Conservation (phyloP, 768 basidiomycete species). For the Agrocybe pediades region DNA sequence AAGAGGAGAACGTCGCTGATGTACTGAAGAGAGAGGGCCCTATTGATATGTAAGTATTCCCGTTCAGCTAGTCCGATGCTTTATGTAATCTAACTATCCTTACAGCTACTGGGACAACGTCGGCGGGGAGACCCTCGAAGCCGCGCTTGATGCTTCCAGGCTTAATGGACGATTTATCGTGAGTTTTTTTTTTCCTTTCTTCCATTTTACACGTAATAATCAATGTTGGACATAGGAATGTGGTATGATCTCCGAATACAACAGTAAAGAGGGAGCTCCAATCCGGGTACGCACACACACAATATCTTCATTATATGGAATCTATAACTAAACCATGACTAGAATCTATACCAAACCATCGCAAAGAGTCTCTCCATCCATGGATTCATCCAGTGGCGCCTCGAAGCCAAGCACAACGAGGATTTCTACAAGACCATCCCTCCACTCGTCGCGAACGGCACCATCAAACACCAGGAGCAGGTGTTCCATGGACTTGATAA, state of each 20-base stretch:
- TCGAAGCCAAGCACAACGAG: slow-evolving; percentile 35
- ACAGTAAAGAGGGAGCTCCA: slow-evolving; percentile 25
- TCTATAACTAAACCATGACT: neutral
- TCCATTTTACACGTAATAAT: neutral
- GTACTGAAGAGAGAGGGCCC: slow-evolving; percentile 57
- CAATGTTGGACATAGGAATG: slow-evolving; percentile 32
- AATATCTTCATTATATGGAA: neutral
- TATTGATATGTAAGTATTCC: slow-evolving; percentile 39
- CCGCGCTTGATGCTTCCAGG: slow-evolving; percentile 49
- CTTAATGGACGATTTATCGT: slow-evolving; percentile 52
- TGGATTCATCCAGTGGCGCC: slow-evolving; percentile 37
- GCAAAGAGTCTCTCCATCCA: slow-evolving; percentile 39
- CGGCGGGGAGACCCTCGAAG: slow-evolving; percentile 62
- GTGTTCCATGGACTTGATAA: slow-evolving; percentile 43
- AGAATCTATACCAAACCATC: slow-evolving; percentile 42
- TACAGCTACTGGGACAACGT: slow-evolving; percentile 59
- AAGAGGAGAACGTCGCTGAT: slow-evolving; percentile 53
- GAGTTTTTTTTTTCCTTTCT: no score
- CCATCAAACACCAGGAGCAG: slow-evolving; percentile 50
- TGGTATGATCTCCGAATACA: slow-evolving; percentile 42
- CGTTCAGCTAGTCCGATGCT: neutral
- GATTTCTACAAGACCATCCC: slow-evolving; percentile 47
- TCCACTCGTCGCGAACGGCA: slow-evolving; percentile 40
- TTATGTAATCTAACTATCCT: neutral
- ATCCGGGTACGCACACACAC: slow-evolving; percentile 24